phyloP scores from a whole-genome alignment of 495 filamentous ascomycete genomes.

The Acidiella bohemica region DNA sequence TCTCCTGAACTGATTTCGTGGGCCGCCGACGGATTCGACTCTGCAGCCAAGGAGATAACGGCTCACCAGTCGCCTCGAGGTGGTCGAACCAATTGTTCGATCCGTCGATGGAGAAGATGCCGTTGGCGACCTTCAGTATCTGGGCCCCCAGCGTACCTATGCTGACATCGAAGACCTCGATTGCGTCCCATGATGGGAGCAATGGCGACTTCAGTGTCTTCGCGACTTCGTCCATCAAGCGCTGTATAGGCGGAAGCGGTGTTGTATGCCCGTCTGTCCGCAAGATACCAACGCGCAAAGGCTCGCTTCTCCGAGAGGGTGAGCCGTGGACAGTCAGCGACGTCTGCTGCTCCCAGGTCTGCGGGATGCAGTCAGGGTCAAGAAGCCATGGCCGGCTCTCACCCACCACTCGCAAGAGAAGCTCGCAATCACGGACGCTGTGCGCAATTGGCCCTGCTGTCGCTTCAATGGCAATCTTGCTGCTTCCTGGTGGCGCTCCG shows the following conservation, averaged over 20 bases:
- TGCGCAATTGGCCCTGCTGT: conserved; percentile 30
- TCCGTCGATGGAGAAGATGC: conserved; percentile 45
- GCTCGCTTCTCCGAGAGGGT: background rate
- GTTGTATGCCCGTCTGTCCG: conserved; percentile 42
- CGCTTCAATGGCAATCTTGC: conserved; percentile 22
- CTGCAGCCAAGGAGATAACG: conserved; percentile 46
- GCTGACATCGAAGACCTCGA: conserved; percentile 43
- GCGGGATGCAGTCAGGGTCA: conserved; percentile 25
- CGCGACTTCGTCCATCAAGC: conserved; percentile 41
- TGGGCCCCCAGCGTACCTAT: conserved; percentile 38
- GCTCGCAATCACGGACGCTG: conserved; percentile 27
- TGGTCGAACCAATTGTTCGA: conserved; percentile 39
- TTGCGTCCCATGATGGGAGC: conserved; percentile 16
- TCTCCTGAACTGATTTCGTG: conserved; percentile 30
- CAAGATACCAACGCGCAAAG: conserved; percentile 38
- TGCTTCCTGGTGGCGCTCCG: conserved; percentile 21
- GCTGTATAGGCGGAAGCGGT: conserved; percentile 45
- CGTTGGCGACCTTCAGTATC: conserved; percentile 36
- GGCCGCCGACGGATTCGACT: conserved; percentile 34
- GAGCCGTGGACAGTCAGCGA: background rate
- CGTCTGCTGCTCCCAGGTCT: conserved; percentile 22
- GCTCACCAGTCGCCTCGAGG: conserved; percentile 40
- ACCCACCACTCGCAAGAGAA: conserved; percentile 26
- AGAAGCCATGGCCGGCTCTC: conserved; percentile 22
- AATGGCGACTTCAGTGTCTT: conserved; percentile 27